A percentile compares a stretch with the other conserved stretches of the same genome.
These are phyloP conservation scores for Rhododendron ferrugineum DNA, from an alignment of 148 eudicot genomes.

Conservation along the genomic window DNA sequence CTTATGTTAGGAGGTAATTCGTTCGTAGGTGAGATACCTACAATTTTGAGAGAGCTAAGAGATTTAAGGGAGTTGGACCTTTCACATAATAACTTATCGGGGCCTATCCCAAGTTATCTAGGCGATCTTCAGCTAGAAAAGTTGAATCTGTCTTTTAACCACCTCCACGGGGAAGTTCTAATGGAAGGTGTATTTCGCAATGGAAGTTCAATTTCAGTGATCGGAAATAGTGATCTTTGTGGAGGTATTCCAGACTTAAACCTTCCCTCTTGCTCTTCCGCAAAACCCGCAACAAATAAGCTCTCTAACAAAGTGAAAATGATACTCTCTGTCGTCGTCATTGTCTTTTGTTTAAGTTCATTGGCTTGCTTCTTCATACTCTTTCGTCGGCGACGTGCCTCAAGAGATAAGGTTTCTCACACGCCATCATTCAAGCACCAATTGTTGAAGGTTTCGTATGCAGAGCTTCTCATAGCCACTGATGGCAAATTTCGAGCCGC, in stretches of 20 bases:
- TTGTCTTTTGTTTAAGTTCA: not conserved
- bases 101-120: not conserved
- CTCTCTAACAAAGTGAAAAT: not conserved
- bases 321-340: not conserved
- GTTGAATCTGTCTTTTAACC: slow-evolving; percentile 1
- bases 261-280: not conserved
- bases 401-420: not conserved
- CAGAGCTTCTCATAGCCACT: slow-evolving; percentile 2
- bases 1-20: not conserved
- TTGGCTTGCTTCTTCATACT: not conserved
- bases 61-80: slow-evolving; percentile 4
- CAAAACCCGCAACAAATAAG: not conserved
- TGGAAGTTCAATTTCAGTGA: not conserved
- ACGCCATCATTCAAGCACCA: not conserved
- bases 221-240: slow-evolving; percentile 5
- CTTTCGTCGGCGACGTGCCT: not conserved
- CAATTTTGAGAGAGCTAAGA: not conserved
- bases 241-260: slow-evolving; percentile 2
- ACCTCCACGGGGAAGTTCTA: not conserved
- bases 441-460: not conserved
- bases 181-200: not conserved
- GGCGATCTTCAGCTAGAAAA: not conserved
- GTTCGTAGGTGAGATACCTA: not conserved
- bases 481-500: slow-evolving; percentile 79
- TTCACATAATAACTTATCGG: not conserved